Evolutionary conservation across 208 protist species (phyloP), one percentile per base, ranked within the genome.

Genomic region (Acanthamoeba lenticulata): DNA sequence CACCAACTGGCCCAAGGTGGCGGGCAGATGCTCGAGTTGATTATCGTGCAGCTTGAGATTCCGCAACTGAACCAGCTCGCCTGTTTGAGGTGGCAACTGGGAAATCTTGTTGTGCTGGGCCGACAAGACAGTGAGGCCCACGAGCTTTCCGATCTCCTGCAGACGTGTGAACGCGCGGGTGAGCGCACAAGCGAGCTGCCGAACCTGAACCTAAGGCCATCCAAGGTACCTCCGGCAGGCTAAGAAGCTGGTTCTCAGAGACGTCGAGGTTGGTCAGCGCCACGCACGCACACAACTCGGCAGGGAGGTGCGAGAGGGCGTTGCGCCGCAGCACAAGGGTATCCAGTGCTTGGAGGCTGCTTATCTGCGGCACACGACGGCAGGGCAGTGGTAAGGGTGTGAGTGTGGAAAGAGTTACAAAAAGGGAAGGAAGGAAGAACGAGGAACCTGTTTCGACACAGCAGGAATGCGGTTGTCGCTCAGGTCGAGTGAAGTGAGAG

Each of bases 41-140:
- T 92, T 92, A 27, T 92, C 86, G 60, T 92, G 86, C 55, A 92
- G 40, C 65, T 92, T 92, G 29, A 92, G 57, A 21, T 47, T 74
- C 65, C 65, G 72, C 60, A 92, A 27, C 21, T 92, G 57, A 5
- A 5, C 2, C 32, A 74, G 38, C 19, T 47, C n/a, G 47, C 86
- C 86, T 17, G 74, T 67, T 19, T 77, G 55, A 9, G 7, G 5
- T 27, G 86, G 86, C 60, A 92, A 57, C 34, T 92, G 24, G 1
- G 86, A 77, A 15, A 92, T 67, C 57, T 77, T 67, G 44, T 92
- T 92, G 86, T 92, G 86, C 32, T 92, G 86, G 1, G 65, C 65
- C n/a, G 38, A 79, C n/a, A 92, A 36, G 15, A 32, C 47, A 0
- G 86, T 92, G 44, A 92, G 86, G n/a, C 24, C 57, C 49, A 40